Base-by-base conservation (phyloP, 1,139 yeast species). In the Barnettozyma hawaiiensis region DNA sequence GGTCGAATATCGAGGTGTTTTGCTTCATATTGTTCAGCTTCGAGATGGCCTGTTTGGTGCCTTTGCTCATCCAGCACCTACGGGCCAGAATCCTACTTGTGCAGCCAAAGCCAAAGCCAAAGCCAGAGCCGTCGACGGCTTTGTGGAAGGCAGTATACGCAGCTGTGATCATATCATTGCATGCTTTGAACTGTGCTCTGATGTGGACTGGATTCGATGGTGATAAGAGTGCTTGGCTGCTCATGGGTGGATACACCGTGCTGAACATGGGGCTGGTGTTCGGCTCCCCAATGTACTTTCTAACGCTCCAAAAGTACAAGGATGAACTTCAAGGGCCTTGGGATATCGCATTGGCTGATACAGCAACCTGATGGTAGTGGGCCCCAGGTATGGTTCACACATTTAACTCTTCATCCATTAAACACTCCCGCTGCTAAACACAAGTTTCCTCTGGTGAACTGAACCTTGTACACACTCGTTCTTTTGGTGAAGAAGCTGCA, bases 361-460 rank as follows among this genome's bases (percentile, higher is more conserved):
- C 37, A 15, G 28, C 27, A 16, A 31, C 35, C 16, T 31, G n/a
- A 31, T 20, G 22, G n/a, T n/a, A n/a, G n/a, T n/a, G n/a, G n/a
- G n/a, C n/a, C n/a, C n/a, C n/a, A n/a, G n/a, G n/a, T n/a, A n/a
- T n/a, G n/a, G n/a, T n/a, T n/a, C n/a, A n/a, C n/a, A n/a, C n/a
- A n/a, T n/a, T n/a, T n/a, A n/a, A n/a, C 16, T 11, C 14, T 19
- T 36, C 50, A 73, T 29, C 71, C 74, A 50, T 62, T 61, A 53
- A 82, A 86, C 4, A 94, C 94, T 38, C 98, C 97, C 12, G 90
- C 97, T 1, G 97, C 96, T 29, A 92, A 71, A 56, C 96, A 90
- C 52, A 94, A 67, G 63, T 94, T 94, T 49, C 96, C 73, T 59
- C 95, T 74, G 1, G 97, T 90, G 61, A 90, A 92, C 57, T 84